Percentiles rank a stretch among this genome's conserved stretches.
Conservation (phyloP, 1,139 yeast genomes). For the Taphrina betulina region DNA sequence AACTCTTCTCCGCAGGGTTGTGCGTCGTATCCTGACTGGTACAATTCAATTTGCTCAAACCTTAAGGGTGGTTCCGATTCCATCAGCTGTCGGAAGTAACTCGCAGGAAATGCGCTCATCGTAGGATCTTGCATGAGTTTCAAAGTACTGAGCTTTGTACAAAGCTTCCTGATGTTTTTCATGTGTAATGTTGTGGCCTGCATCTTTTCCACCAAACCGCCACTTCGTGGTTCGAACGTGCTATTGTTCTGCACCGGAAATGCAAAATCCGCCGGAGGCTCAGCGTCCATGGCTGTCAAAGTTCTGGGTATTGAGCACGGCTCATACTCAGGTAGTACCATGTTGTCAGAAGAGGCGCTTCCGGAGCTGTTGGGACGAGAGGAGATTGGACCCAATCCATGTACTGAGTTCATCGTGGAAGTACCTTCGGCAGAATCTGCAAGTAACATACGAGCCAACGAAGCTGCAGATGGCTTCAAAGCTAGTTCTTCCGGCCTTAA, state of each 20-base stretch:
- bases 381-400: conserved; percentile 4
- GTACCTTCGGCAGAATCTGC: not conserved
- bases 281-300: not conserved
- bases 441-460: conserved; percentile 1
- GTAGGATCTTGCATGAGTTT: conserved; percentile 76
- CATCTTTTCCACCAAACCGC: conserved; percentile 46
- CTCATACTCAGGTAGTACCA: conserved; percentile 20
- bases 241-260: not conserved
- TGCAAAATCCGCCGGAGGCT: not conserved
- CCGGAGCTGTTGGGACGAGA: not conserved
- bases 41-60: conserved; percentile 54
- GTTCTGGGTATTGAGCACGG: conserved; percentile 1
- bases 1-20: conserved; percentile 31
- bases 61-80: conserved; percentile 21
- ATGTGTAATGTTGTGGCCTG: conserved; percentile 69
- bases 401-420: not conserved
- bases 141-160: conserved; percentile 83
- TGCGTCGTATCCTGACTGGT: conserved; percentile 48
- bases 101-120: conserved; percentile 20
- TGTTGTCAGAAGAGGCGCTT: conserved; percentile 3
- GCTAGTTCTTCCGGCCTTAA: conserved; percentile 20
- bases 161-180: conserved; percentile 82
- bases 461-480: conserved; percentile 1
- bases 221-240: conserved; percentile 12
- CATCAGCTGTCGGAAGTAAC: conserved; percentile 21